Conservation (phyloP, 2,329 filamentous ascomycete genomes). For the Pseudohalonectria lignicola region DNA sequence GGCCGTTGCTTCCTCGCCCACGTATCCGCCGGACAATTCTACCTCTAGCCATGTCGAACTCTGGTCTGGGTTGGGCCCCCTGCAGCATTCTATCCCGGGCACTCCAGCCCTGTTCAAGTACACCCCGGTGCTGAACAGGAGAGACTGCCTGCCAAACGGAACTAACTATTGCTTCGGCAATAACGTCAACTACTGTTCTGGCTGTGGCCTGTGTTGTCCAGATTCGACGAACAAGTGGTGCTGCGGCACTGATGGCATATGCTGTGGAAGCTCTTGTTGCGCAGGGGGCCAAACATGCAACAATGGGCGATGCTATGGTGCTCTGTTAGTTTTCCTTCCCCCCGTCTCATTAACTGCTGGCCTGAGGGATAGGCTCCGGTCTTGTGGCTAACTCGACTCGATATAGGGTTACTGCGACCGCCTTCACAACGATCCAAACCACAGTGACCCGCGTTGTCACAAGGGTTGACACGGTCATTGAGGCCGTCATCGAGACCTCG, state of each 20-base stretch:
- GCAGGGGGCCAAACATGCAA: constrained; percentile 16
- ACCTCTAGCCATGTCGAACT: too few relatives aligned
- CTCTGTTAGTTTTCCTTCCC: constrained; percentile 5
- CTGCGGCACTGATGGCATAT: constrained; percentile 14
- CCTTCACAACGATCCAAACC: constrained; percentile 1
- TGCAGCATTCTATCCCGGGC: constrained; percentile 7
- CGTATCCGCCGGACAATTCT: too few relatives aligned
- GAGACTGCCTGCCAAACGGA: constrained; percentile 19
- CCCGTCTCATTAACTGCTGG: too few relatives aligned
- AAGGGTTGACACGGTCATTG: constrained; percentile 6
- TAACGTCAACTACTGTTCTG: constrained; percentile 15
- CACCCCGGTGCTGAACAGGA: constrained; percentile 7
- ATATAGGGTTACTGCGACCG: constrained; percentile 8
- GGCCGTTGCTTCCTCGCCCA: not conserved
- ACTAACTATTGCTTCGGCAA: constrained; percentile 21
- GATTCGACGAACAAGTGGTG: constrained; percentile 12
- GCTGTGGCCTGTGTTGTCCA: constrained; percentile 17
- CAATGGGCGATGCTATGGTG: constrained; percentile 13
- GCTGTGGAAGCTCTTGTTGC: constrained; percentile 20
- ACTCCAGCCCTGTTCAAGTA: constrained; percentile 10
- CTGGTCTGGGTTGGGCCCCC: not conserved
- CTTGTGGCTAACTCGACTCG: too few relatives aligned
- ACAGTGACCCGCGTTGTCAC: constrained; percentile 7
- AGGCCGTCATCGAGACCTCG: constrained; percentile 9
- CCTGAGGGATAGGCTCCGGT: too few relatives aligned